phyloP scores from a whole-genome alignment of 2,329 filamentous ascomycete species.

The Macrophomina tecta region DNA sequence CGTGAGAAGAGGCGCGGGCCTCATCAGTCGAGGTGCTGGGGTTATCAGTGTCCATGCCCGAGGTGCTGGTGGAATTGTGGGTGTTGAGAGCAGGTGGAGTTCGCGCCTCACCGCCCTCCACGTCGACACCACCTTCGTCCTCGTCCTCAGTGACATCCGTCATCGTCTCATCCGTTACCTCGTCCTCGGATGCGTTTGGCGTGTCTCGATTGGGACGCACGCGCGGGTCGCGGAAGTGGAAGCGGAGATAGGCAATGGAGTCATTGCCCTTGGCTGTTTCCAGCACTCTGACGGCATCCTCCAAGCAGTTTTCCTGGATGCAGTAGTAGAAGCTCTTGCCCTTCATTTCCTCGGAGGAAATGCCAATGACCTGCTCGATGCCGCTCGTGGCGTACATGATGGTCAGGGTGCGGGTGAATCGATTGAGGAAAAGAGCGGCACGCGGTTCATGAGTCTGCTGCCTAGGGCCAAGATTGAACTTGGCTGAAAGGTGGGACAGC shows the following conservation, averaged over 20 bases:
- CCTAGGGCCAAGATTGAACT: constrained; percentile 67
- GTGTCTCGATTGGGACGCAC: constrained; percentile 42
- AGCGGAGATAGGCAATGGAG: constrained; percentile 87
- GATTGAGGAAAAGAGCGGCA: constrained; percentile 83
- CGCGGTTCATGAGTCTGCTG: constrained; percentile 74
- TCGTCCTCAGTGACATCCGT: constrained; percentile 56
- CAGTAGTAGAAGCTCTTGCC: constrained; percentile 87
- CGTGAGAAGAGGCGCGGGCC: constrained; percentile 5
- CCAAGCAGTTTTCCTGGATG: constrained; percentile 77
- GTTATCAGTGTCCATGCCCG: constrained; percentile 25
- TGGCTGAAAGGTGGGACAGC: constrained; percentile 82
- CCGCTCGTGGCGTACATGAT: constrained; percentile 88
- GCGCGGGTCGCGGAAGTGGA: constrained; percentile 80
- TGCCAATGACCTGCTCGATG: constrained; percentile 75
- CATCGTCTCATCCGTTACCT: constrained; percentile 53
- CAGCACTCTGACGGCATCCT: constrained; percentile 77
- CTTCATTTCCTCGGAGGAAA: constrained; percentile 71
- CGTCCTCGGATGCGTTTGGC: constrained; percentile 56
- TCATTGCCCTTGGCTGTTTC: constrained; percentile 90
- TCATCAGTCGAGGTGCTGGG: constrained; percentile 29
- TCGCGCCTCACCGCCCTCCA: constrained; percentile 31
- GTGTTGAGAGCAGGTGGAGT: background rate
- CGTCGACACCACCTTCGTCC: constrained; percentile 48
- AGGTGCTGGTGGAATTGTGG: constrained; percentile 12
- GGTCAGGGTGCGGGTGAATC: constrained; percentile 80